Evolutionary conservation across 2,329 filamentous ascomycete species (phyloP).

Genomic region (Daldinia sp.): DNA sequence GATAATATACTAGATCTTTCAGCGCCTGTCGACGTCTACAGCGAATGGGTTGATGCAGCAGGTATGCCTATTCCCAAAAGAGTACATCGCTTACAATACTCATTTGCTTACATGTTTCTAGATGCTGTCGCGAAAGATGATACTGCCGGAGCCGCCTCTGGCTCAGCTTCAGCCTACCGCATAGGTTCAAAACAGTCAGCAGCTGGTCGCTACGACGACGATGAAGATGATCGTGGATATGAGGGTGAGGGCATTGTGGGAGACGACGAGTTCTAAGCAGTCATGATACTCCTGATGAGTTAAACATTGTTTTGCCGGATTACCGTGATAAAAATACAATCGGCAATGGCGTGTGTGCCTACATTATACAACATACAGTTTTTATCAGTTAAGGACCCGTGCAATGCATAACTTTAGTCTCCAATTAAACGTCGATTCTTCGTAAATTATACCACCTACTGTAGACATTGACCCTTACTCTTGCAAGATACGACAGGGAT

Average conservation of each 20-base stretch:
- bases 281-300: slow-evolving; percentile 8
- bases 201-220: slow-evolving; percentile 50
- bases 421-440: not conserved
- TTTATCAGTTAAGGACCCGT: not conserved
- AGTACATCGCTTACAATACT: not conserved
- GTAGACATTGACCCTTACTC: not conserved
- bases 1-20: slow-evolving; percentile 72
- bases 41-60: slow-evolving; percentile 94
- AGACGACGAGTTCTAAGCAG: slow-evolving; percentile 63
- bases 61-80: slow-evolving; percentile 50
- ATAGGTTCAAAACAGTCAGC: slow-evolving; percentile 36
- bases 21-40: slow-evolving; percentile 92
- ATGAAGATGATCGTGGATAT: slow-evolving; percentile 62
- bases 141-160: slow-evolving; percentile 23
- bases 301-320: slow-evolving; percentile 6
- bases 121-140: slow-evolving; percentile 61
- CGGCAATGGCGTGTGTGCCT: not conserved
- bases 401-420: not conserved
- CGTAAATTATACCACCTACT: not conserved
- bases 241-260: slow-evolving; percentile 61
- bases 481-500: not conserved
- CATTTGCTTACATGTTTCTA: slow-evolving; percentile 40
- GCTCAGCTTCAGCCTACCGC: slow-evolving; percentile 29
- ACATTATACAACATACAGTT: not conserved
- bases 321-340: not conserved